Conservation (phyloP, 2,329 filamentous ascomycete genomes). For the Aspergillus felis region DNA sequence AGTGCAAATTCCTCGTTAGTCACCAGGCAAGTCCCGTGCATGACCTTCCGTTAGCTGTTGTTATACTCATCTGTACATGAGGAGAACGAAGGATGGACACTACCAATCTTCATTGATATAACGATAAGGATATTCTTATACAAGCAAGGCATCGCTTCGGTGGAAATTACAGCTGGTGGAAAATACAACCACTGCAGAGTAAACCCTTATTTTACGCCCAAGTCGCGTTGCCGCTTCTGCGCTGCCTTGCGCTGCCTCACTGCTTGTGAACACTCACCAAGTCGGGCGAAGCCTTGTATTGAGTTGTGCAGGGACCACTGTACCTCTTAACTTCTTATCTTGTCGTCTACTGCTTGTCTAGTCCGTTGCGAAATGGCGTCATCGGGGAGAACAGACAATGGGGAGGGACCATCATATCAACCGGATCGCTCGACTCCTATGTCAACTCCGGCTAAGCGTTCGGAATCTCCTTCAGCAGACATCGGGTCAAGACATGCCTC, state of each 20-base stretch:
- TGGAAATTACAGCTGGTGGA: neutral
- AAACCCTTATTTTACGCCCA: neutral
- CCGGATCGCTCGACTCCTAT: constrained; percentile 30
- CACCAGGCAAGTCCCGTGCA: constrained; percentile 1
- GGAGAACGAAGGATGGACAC: neutral
- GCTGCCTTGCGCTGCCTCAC: neutral
- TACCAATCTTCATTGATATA: neutral
- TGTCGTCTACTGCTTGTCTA: neutral
- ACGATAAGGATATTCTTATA: neutral
- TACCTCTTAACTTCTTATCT: neutral
- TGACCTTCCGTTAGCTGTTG: neutral
- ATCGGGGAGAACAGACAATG: constrained; percentile 31
- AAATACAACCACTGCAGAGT: neutral
- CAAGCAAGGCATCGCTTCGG: neutral
- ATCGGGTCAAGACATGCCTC: constrained; percentile 49
- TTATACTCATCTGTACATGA: neutral
- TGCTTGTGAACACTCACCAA: neutral
- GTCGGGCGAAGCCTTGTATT: neutral
- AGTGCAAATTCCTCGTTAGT: constrained; percentile 23
- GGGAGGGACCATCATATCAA: constrained; percentile 34
- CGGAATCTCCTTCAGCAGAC: constrained; percentile 38
- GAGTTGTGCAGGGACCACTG: neutral
- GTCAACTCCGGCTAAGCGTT: constrained; percentile 27
- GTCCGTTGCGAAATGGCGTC: constrained; percentile 12
- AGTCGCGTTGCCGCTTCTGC: neutral